A percentile compares a stretch with the other conserved stretches of the same genome.
phyloP scores from a whole-genome alignment of 2,329 filamentous ascomycete genomes.

The Simplicillium aogashimaense region DNA sequence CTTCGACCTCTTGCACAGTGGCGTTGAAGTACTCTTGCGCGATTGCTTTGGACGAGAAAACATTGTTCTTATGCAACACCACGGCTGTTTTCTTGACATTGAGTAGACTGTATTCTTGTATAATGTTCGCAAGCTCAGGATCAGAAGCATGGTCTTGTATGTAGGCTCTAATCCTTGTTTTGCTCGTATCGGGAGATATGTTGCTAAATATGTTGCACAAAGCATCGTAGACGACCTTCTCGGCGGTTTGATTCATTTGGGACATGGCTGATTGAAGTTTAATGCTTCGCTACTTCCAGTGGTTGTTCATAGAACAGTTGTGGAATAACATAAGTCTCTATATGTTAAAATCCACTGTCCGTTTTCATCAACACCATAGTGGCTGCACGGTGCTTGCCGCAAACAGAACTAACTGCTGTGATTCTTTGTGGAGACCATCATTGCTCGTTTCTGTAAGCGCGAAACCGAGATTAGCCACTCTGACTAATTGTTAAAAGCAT shows the following conservation, averaged over 20 bases:
- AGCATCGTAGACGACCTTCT: constrained; percentile 1
- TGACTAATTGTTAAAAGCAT: no score
- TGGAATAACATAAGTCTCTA: not conserved
- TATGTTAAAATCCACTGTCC: not conserved
- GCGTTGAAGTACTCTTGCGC: constrained; percentile 1
- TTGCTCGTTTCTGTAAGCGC: no score
- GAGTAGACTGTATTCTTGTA: not conserved
- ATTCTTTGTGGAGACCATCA: no score
- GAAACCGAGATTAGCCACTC: no score
- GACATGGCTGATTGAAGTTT: not conserved
- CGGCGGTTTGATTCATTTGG: not conserved
- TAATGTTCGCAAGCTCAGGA: not conserved
- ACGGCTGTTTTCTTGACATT: not conserved
- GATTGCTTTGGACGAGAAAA: not conserved
- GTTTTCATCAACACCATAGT: no score
- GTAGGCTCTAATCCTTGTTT: not conserved
- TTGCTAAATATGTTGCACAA: not conserved
- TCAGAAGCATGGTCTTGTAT: not conserved
- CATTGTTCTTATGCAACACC: not conserved
- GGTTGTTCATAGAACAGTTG: not conserved
- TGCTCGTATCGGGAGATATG: not conserved
- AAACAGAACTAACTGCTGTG: no score
- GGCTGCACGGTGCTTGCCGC: no score
- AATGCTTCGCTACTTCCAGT: not conserved
- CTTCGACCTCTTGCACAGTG: not conserved